Evolutionary conservation across 352 stramenopile genomes (phyloP).

Genomic region (Globisporangium recalcitrans): DNA sequence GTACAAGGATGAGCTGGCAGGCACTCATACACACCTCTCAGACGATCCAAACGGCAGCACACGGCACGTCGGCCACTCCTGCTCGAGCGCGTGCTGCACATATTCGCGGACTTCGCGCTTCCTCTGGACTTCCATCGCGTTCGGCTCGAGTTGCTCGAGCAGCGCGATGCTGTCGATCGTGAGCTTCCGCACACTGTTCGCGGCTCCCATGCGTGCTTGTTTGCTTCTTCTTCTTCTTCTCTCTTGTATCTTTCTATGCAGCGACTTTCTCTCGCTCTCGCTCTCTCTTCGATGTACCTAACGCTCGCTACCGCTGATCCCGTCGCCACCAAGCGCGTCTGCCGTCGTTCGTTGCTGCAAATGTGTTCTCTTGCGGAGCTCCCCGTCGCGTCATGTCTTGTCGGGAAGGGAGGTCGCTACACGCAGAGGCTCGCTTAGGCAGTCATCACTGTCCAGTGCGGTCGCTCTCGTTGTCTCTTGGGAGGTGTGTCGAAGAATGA

Average conservation of each 20-base stretch:
- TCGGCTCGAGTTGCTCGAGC: constrained; percentile 80
- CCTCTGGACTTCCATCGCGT: constrained; percentile 34
- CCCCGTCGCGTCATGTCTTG: constrained; percentile 27
- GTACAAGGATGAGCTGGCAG: not conserved
- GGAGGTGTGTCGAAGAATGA: not conserved
- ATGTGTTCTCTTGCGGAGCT: constrained; percentile 9
- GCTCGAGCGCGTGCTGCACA: constrained; percentile 48
- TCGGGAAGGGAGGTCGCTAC: constrained; percentile 9
- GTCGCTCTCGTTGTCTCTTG: constrained; percentile 8
- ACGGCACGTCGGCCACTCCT: constrained; percentile 54
- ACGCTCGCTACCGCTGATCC: constrained; percentile 8
- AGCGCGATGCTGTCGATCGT: constrained; percentile 75
- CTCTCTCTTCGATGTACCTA: not conserved
- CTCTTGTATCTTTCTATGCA: constrained; percentile 2
- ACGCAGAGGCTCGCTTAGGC: constrained; percentile 22
- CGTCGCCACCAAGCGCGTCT: constrained; percentile 7
- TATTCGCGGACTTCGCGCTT: constrained; percentile 42
- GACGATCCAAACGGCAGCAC: constrained; percentile 76
- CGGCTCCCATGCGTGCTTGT: constrained; percentile 52
- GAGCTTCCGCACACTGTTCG: constrained; percentile 76
- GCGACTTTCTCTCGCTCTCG: not conserved
- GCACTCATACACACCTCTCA: constrained; percentile 47
- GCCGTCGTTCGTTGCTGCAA: constrained; percentile 8
- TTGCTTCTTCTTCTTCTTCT: constrained; percentile 9
- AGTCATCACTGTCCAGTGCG: constrained; percentile 20